Conservation (phyloP, 2,329 filamentous ascomycete genomes). For the Hirsutella rhossiliensis region DNA sequence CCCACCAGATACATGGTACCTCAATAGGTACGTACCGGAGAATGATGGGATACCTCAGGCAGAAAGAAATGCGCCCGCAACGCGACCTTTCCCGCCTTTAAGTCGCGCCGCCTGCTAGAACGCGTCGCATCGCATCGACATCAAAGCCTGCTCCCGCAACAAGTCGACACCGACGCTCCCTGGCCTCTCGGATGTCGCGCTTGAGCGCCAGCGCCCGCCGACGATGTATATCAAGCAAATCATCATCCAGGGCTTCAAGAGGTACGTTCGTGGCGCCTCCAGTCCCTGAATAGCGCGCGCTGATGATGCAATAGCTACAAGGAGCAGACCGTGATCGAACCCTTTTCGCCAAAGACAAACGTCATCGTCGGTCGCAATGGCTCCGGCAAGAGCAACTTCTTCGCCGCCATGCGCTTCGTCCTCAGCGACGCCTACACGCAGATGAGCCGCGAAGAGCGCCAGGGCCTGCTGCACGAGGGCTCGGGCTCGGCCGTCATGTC, state of each 20-base stretch:
- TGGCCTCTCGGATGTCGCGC: slow-evolving; percentile 22
- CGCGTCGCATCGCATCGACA: slow-evolving; percentile 9
- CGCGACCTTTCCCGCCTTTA: slow-evolving; percentile 9
- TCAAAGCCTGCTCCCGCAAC: not conserved
- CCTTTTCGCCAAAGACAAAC: slow-evolving; percentile 94
- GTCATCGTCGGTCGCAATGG: slow-evolving; percentile 98
- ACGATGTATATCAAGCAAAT: slow-evolving; percentile 99
- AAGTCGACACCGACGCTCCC: slow-evolving; percentile 12
- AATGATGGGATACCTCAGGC: slow-evolving; percentile 13
- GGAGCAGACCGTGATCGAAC: slow-evolving; percentile 97
- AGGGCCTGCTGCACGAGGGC: slow-evolving; percentile 93
- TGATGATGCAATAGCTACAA: slow-evolving; percentile 63
- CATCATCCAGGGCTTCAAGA: slow-evolving; percentile 99
- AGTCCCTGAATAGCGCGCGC: slow-evolving; percentile 1
- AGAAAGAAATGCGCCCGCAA: slow-evolving; percentile 6
- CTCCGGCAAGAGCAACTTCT: slow-evolving; percentile 99
- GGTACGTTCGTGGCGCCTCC: slow-evolving; percentile 37
- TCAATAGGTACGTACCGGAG: no score
- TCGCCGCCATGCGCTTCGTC: slow-evolving; percentile 96
- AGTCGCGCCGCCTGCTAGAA: slow-evolving; percentile 3
- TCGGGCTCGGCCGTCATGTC: slow-evolving; percentile 97
- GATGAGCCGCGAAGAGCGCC: slow-evolving; percentile 90
- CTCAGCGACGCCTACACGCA: slow-evolving; percentile 95
- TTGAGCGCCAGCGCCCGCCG: slow-evolving; percentile 23
- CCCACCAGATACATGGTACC: no score